Evolutionary conservation across 2,329 filamentous ascomycete genomes (phyloP).

Genomic region (Aspergillus tamarii): DNA sequence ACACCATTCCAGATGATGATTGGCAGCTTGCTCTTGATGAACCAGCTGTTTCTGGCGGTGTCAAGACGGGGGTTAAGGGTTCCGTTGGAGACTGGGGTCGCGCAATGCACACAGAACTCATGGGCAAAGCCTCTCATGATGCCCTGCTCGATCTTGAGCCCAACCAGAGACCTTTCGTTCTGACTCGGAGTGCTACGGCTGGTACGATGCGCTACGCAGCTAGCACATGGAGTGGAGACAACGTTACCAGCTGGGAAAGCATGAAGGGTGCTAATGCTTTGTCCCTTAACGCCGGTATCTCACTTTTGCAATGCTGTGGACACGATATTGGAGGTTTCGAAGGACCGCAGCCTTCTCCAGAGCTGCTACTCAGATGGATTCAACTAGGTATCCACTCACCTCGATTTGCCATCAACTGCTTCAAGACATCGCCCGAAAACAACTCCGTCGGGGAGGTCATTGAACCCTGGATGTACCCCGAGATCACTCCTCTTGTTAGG

Average conservation of each 20-base stretch:
- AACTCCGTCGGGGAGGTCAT: conserved; percentile 73
- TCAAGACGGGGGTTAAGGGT: conserved; percentile 43
- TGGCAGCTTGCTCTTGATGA: conserved; percentile 65
- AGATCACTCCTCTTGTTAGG: conserved; percentile 65
- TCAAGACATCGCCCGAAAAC: conserved; percentile 70
- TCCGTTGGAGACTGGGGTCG: conserved; percentile 71
- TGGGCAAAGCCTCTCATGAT: conserved; percentile 71
- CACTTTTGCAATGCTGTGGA: conserved; percentile 70
- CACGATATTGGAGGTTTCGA: conserved; percentile 78
- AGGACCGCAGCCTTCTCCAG: conserved; percentile 68
- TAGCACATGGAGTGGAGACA: conserved; percentile 76
- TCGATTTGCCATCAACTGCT: conserved; percentile 77
- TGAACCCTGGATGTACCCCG: conserved; percentile 77
- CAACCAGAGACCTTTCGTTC: conserved; percentile 65
- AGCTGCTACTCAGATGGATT: conserved; percentile 73
- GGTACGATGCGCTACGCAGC: conserved; percentile 71
- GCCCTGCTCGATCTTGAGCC: conserved; percentile 64
- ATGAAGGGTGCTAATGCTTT: conserved; percentile 74
- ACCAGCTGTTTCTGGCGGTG: conserved; percentile 40
- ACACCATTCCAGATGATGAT: conserved; percentile 66
- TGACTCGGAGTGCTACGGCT: conserved; percentile 71
- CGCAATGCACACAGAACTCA: conserved; percentile 69
- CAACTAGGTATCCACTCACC: conserved; percentile 71
- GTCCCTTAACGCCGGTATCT: conserved; percentile 69
- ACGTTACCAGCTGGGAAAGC: conserved; percentile 72